Evolutionary conservation across 768 basidiomycete genomes (phyloP).

Genomic region (Naganishia friedmannii): DNA sequence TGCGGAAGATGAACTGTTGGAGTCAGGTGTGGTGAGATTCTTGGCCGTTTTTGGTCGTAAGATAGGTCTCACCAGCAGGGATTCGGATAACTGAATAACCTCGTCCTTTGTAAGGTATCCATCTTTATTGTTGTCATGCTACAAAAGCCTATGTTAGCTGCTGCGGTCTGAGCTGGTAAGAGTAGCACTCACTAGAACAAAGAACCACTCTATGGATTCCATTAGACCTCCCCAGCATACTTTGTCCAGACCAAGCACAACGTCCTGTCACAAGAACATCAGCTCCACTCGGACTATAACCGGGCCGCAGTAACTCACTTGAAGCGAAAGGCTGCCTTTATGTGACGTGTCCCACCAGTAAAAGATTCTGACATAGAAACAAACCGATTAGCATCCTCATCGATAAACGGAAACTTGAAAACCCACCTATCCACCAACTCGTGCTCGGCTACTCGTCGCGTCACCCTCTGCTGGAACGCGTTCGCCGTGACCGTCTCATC

Average conservation of each 20-base stretch:
- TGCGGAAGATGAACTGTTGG: constrained; percentile 92
- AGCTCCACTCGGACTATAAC: background rate
- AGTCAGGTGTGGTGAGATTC: background rate
- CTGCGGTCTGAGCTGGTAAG: background rate
- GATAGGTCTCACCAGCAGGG: constrained; percentile 68
- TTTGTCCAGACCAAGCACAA: constrained; percentile 80
- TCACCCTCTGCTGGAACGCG: constrained; percentile 86
- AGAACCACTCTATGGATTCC: constrained; percentile 99
- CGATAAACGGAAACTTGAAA: background rate
- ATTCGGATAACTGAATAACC: constrained; percentile 89
- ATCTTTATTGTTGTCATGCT: constrained; percentile 76
- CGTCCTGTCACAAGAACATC: constrained; percentile 60
- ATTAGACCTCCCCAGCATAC: constrained; percentile 96
- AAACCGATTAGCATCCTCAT: background rate
- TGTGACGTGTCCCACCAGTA: constrained; percentile 86
- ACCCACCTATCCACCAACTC: constrained; percentile 78
- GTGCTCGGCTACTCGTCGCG: constrained; percentile 88
- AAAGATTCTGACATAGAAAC: constrained; percentile 59
- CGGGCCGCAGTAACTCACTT: constrained; percentile 57
- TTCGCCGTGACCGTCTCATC: constrained; percentile 89
- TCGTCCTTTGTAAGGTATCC: constrained; percentile 94
- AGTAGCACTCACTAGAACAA: constrained; percentile 60
- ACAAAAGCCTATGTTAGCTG: constrained; percentile 1
- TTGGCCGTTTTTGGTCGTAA: background rate
- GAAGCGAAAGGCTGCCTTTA: constrained; percentile 81